Conservation (phyloP, 768 basidiomycete species). For the Leccinum longicurvipes region DNA sequence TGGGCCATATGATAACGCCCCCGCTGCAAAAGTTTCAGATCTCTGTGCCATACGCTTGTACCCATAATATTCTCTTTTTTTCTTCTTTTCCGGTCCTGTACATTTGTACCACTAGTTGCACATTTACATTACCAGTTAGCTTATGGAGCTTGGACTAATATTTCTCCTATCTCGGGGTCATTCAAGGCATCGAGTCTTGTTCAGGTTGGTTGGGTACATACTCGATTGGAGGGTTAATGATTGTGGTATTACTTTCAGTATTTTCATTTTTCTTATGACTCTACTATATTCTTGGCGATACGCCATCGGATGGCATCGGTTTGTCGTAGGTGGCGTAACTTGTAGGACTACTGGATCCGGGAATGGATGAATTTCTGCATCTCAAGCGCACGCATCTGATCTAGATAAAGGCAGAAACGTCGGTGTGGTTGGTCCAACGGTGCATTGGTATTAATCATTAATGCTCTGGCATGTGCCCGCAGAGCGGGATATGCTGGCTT, state of each 20-base stretch:
- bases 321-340: slow-evolving; percentile 24
- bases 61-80: slow-evolving; percentile 27
- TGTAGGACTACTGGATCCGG: slow-evolving; percentile 25
- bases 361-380: slow-evolving; percentile 1
- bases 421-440: background rate
- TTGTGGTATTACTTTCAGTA: slow-evolving; percentile 22
- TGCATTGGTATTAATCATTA: too few relatives aligned
- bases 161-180: slow-evolving; percentile 22
- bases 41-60: slow-evolving; percentile 35
- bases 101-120: slow-evolving; percentile 33
- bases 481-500: background rate
- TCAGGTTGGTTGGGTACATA: slow-evolving; percentile 27
- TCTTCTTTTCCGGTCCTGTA: slow-evolving; percentile 21
- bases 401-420: background rate
- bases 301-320: slow-evolving; percentile 28
- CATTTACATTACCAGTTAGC: slow-evolving; percentile 35
- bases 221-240: slow-evolving; percentile 31
- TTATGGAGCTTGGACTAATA: slow-evolving; percentile 34
- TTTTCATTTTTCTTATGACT: slow-evolving; percentile 22
- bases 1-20: slow-evolving; percentile 16
- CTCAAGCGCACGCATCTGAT: background rate
- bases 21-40: slow-evolving; percentile 20
- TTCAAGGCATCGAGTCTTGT: slow-evolving; percentile 26
- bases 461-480: too few relatives aligned
- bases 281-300: slow-evolving; percentile 31